phyloP scores from a whole-genome alignment of 129 eudicot species.

The Lonicera japonica region DNA sequence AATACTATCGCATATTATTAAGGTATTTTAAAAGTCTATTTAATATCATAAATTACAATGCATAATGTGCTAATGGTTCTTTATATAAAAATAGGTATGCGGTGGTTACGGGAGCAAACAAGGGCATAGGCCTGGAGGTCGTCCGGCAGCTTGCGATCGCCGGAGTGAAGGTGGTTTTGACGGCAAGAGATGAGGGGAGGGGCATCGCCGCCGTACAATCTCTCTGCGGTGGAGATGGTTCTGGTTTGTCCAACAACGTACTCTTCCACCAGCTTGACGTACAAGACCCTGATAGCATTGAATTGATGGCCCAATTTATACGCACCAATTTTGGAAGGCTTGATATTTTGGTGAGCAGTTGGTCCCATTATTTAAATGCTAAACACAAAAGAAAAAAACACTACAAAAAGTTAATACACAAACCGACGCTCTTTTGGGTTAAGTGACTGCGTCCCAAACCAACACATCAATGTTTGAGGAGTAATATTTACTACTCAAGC shows the following conservation, averaged over 20 bases:
- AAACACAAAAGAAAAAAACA: too few species aligned
- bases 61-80: too few species aligned
- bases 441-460: too few species aligned
- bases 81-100: conserved; percentile 68
- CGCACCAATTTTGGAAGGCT: conserved; percentile 49
- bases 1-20: too few species aligned
- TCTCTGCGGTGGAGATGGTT: conserved; percentile 29
- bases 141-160: conserved; percentile 63
- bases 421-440: too few species aligned
- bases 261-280: conserved; percentile 79
- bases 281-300: conserved; percentile 47
- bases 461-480: too few species aligned
- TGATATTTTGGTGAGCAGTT: conserved; percentile 70
- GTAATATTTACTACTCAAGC: too few species aligned
- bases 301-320: conserved; percentile 45
- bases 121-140: conserved; percentile 83
- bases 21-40: too few species aligned
- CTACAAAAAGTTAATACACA: too few species aligned
- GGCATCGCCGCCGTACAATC: conserved; percentile 46
- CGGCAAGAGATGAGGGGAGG: conserved; percentile 68
- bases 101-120: conserved; percentile 87
- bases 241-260: conserved; percentile 64
- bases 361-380: too few species aligned
- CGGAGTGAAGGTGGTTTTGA: conserved; percentile 55
- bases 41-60: too few species aligned